Conservation (phyloP, 768 basidiomycete genomes). For the Austroboletus eburneus region DNA sequence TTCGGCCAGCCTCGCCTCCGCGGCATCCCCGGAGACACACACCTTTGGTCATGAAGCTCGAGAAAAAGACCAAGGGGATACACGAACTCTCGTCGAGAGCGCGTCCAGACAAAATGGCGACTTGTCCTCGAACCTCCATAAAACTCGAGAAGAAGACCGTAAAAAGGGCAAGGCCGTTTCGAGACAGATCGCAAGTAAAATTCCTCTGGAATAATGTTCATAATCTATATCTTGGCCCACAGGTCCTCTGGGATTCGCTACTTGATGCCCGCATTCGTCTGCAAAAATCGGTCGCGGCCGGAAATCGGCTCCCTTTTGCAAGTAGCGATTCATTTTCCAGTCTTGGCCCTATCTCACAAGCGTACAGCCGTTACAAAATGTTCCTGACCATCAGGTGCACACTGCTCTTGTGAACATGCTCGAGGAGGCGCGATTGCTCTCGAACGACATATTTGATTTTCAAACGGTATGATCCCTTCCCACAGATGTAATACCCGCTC, state of each 20-base stretch:
- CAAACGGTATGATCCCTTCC: conserved; percentile 52
- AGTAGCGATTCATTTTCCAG: conserved; percentile 23
- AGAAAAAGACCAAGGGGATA: conserved; percentile 8
- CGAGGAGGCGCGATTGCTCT: conserved; percentile 54
- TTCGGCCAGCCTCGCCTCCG: conserved; percentile 21
- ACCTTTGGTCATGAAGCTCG: conserved; percentile 11
- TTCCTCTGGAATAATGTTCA: background rate
- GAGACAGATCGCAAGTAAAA: conserved; percentile 69
- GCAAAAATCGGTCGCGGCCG: conserved; percentile 70
- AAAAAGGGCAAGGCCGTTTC: conserved; percentile 82
- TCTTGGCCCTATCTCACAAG: conserved; percentile 11
- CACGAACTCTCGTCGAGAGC: conserved; percentile 9
- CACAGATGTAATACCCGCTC: conserved; percentile 9
- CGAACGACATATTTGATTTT: conserved; percentile 63
- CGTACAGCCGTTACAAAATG: conserved; percentile 31
- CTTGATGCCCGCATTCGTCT: conserved; percentile 89
- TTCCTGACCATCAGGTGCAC: conserved; percentile 35
- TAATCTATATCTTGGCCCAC: conserved; percentile 5
- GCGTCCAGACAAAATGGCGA: conserved; percentile 30
- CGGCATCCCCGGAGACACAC: conserved; percentile 2
- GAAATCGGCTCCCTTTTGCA: conserved; percentile 65
- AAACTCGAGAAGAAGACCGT: conserved; percentile 63
- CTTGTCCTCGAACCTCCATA: conserved; percentile 49
- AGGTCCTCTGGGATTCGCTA: conserved; percentile 84
- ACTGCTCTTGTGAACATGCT: conserved; percentile 50